These are phyloP conservation scores for Dichotomopilus funicola DNA, from an alignment of 2,329 filamentous ascomycete species.

Conservation along the genomic window DNA sequence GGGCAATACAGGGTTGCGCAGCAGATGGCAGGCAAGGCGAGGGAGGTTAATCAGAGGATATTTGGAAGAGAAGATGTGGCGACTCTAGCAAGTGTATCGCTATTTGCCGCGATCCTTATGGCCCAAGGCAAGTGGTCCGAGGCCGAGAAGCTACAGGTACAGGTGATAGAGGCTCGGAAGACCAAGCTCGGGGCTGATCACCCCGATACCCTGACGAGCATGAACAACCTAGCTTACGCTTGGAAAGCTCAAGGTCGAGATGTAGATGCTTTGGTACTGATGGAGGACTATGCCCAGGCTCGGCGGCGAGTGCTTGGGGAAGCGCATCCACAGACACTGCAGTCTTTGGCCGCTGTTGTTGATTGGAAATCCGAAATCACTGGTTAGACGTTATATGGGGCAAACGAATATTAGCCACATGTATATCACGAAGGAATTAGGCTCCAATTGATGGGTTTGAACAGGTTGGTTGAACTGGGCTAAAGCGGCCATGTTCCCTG, in stretches of 20 bases:
- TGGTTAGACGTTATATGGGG: too few relatives aligned
- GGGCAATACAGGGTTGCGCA: conserved; percentile 16
- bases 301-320: conserved; percentile 14
- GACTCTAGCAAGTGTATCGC: conserved; percentile 7
- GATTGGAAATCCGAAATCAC: too few relatives aligned
- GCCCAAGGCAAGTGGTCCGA: not conserved
- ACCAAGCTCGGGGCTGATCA: not conserved
- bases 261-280: conserved; percentile 7
- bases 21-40: conserved; percentile 12
- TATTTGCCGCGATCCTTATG: conserved; percentile 5
- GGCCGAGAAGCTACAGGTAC: not conserved
- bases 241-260: conserved; percentile 13
- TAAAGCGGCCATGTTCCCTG: too few relatives aligned
- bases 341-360: conserved; percentile 4
- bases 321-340: conserved; percentile 12
- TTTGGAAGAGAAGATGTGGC: conserved; percentile 6
- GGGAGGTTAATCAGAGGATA: conserved; percentile 4
- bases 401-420: too few relatives aligned
- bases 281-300: conserved; percentile 13
- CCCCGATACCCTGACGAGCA: not conserved
- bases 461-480: too few relatives aligned
- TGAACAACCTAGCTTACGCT: conserved; percentile 11
- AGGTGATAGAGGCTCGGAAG: not conserved
- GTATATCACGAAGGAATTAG: too few relatives aligned
- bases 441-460: too few relatives aligned